Evolutionary conservation across 768 basidiomycete species (phyloP), one percentile per base, ranked within the genome.

Genomic region (Epithele typhae): DNA sequence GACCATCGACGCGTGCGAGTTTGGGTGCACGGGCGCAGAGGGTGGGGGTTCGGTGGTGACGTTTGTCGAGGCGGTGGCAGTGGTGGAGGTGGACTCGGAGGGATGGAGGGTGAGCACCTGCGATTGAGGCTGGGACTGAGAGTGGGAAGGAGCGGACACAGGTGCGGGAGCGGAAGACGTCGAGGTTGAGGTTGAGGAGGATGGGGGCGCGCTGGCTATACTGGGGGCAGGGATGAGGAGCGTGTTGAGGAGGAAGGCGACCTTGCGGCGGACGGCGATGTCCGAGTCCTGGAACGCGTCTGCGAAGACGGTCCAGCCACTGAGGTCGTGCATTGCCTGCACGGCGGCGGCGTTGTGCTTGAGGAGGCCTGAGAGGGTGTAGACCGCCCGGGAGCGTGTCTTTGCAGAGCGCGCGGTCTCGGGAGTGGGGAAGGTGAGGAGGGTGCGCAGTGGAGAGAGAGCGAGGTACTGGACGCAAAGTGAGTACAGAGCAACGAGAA

Each of bases 271-370:
- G 43, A 93, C 79, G 30, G 67, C 64, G 22, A 89, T 82, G 52
- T 87, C 81, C 5, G 90, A 82, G 64, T 95, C 92, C 64, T 79
- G 74, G 2, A 92, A 67, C 1, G 82, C 75, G 19, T 67, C 67
- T 15, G 75, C 72, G 4, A 93, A 64, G 18, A 68, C 69, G 12
- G 67, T 56, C 91, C 90, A 93, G 1, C 90, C 91, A 36, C 72
- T 70, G 46, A 52, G 68, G 5, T 70, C 65, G 1, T 68, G 68
- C 25, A 93, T 69, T 9, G 66, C 65, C 30, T 60, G 53, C 1
- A 92, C 79, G 0, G 89, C 89, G 3, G 77, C 69, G 3, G 76
- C 73, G 45, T 83, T 87, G 63, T 92, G 89, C 61, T 87, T 91
- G 41, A 93, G 64, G 0, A 87, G 59, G 0, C 87, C 87, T 0